Base-by-base conservation (phyloP, 768 basidiomycete genomes). In the Lactifluus volemus region DNA sequence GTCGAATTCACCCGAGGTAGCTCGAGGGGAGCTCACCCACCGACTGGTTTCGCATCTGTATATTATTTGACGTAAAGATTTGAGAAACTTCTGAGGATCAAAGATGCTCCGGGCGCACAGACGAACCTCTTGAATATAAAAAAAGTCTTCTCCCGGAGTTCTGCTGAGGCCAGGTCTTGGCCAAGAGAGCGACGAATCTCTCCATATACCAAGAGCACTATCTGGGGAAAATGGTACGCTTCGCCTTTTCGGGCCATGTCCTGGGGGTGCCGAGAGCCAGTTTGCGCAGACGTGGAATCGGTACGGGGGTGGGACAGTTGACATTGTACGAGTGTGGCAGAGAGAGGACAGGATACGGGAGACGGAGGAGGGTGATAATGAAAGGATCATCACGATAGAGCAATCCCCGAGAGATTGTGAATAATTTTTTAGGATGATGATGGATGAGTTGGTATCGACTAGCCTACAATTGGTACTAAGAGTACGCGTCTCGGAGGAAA, bases 281-380 rank as follows among this genome's bases (percentile, higher is more conserved):
- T 87, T 86, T 15, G 81, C 80, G 55, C 86, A 89, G 41, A 91
- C 76, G 67, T 90, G 83, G 70, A 93, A 91, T 38, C 74, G 82
- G 69, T 85, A 92, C 5, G 87, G 79, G 19, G 76, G 75, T 15
- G 76, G 71, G 29, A 70, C 58, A 1, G 68, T 66, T 7, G 71
- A 71, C 47, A 65, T 53, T 10, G 55, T 10, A 54, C 67, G 69
- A 12, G 53, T 10, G 52, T 66, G 69, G 14, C 38, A 50, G 32
- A 29, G n/a, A 15, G 25, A 2, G 30, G 10, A 44, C 21, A 49
- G 32, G 15, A 34, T 34, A 42, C 25, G 42, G 14, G 47, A 34
- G 44, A 39, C 47, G 12, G 49, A 17, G 19, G 41, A 21, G 6
- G 17, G 38, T 30, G 25, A 34, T 52, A 57, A 21, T 14, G 34